A percentile compares a stretch with the other conserved stretches of the same genome.
Conservation (phyloP, 1,139 yeast genomes). For the Candida sojae region DNA sequence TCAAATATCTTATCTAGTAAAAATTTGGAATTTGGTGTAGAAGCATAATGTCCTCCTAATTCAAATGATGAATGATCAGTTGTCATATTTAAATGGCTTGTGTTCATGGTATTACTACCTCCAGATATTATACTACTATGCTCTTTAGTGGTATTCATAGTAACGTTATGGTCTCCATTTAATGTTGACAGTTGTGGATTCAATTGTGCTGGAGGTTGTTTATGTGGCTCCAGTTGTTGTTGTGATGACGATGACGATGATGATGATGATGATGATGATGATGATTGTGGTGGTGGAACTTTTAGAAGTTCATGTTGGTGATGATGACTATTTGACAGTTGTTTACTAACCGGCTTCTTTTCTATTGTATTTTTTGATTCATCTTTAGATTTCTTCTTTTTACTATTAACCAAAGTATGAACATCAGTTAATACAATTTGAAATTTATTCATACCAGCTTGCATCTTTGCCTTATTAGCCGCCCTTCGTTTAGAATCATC, state of each 20-base stretch:
- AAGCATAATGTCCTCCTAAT: constrained; percentile 32
- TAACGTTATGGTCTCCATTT: constrained; percentile 10
- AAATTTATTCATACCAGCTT: constrained; percentile 50
- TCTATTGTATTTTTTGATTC: constrained; percentile 3
- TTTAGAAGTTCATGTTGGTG: constrained; percentile 5
- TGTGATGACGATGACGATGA: neutral
- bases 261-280: constrained; percentile 9
- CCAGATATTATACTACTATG: constrained; percentile 20
- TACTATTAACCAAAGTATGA: constrained; percentile 43
- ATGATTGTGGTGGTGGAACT: constrained; percentile 10
- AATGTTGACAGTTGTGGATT: constrained; percentile 10
- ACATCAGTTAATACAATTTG: constrained; percentile 57
- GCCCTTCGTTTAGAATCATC: constrained; percentile 6
- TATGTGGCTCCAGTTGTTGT: constrained; percentile 1
- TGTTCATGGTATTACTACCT: constrained; percentile 23
- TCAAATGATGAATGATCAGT: constrained; percentile 41
- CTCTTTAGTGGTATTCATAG: constrained; percentile 23
- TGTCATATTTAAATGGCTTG: constrained; percentile 26
- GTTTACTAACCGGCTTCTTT: constrained; percentile 1
- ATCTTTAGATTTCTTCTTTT: constrained; percentile 25
- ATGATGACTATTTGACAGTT: constrained; percentile 7
- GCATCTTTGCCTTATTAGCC: constrained; percentile 35
- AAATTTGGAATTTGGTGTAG: constrained; percentile 46
- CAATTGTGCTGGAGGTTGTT: constrained; percentile 9
- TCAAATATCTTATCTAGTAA: constrained; percentile 44